Percentiles rank a stretch among this genome's conserved stretches.
Evolutionary conservation across 2,329 filamentous ascomycete genomes (phyloP).

Genomic region (Trichoderma semiorbis): DNA sequence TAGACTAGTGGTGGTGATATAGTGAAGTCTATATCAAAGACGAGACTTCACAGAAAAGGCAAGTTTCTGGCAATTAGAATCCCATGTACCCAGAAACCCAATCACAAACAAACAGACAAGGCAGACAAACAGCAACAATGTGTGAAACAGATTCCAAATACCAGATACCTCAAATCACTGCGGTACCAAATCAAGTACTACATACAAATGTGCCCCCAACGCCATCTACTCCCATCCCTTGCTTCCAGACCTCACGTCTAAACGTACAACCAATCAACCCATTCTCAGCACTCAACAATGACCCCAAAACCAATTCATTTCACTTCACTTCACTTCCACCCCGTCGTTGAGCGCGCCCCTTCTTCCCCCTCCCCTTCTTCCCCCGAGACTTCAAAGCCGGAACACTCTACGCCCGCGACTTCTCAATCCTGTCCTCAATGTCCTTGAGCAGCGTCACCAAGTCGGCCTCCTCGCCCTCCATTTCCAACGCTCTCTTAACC

Average conservation of each 20-base stretch:
- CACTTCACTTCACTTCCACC: background rate
- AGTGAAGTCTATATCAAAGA: background rate
- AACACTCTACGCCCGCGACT: conserved; percentile 32
- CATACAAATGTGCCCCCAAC: background rate
- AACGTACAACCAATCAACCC: background rate
- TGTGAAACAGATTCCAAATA: background rate
- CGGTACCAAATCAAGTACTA: background rate
- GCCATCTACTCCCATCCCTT: background rate
- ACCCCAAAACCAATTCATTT: background rate
- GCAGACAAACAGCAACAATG: background rate
- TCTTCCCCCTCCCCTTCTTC: background rate
- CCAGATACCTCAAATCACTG: background rate
- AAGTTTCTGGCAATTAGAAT: background rate
- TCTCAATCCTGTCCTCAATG: conserved; percentile 48
- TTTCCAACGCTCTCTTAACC: conserved; percentile 73
- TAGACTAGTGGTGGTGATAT: background rate
- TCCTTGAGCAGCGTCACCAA: conserved; percentile 62
- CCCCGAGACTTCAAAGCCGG: background rate
- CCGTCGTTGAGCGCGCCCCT: background rate
- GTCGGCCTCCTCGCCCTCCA: conserved; percentile 69
- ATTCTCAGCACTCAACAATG: background rate
- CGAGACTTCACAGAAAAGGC: background rate
- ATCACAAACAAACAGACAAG: background rate
- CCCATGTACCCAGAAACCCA: background rate
- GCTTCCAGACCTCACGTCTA: background rate